Conservation (phyloP, 345 rosid species). For the Hevea brasiliensis region DNA sequence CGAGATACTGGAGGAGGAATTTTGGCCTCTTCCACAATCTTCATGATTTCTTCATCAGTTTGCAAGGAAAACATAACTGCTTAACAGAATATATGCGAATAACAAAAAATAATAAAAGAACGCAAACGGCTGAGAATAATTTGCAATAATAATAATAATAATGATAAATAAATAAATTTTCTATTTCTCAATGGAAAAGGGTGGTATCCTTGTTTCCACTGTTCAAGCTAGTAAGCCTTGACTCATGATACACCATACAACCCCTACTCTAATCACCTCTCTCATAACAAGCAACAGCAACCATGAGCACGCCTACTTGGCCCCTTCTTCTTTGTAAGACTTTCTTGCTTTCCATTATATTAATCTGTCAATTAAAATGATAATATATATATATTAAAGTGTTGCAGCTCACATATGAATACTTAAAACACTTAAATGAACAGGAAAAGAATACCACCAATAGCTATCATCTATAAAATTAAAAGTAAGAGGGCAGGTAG, state of each 20-base stretch:
- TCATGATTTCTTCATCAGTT: constrained; percentile 40
- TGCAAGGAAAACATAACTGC: constrained; percentile 18
- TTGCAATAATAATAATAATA: constrained; percentile 4
- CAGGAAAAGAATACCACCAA: neutral
- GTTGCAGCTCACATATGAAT: neutral
- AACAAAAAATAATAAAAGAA: neutral
- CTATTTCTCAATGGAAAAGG: neutral
- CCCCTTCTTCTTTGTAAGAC: neutral
- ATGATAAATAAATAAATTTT: neutral
- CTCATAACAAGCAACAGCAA: neutral
- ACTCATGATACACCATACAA: neutral
- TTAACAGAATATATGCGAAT: neutral
- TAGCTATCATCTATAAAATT: neutral
- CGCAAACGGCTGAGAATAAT: neutral
- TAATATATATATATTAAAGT: neutral
- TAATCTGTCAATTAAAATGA: neutral
- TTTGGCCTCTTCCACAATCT: constrained; percentile 45
- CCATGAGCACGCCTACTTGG: neutral
- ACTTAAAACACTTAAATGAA: neutral
- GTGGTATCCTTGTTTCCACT: neutral
- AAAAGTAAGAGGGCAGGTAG: neutral
- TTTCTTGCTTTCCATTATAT: neutral
- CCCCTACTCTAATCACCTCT: neutral
- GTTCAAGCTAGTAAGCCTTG: no score
- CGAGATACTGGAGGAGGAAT: constrained; percentile 46